Percentiles rank a stretch among this genome's conserved stretches.
Conservation (phyloP, 495 filamentous ascomycete species). For the Collariella sp. region DNA sequence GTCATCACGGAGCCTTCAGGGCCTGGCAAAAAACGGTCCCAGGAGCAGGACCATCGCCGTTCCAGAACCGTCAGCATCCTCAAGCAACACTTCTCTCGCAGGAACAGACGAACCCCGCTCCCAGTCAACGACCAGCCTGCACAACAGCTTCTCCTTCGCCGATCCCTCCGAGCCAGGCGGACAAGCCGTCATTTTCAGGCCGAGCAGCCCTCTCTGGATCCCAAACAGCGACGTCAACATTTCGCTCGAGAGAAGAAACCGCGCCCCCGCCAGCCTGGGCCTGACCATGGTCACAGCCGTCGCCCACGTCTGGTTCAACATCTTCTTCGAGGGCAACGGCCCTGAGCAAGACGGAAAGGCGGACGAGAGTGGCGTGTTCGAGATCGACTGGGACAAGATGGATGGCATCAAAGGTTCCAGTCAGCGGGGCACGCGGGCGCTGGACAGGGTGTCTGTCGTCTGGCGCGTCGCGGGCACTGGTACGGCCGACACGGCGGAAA, state of each 20-base stretch:
- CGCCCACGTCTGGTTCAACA: slow-evolving; percentile 94
- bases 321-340: slow-evolving; percentile 79
- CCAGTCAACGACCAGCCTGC: slow-evolving; percentile 18
- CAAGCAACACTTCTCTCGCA: not conserved
- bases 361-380: slow-evolving; percentile 46
- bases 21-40: not conserved
- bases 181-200: slow-evolving; percentile 69
- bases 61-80: slow-evolving; percentile 5
- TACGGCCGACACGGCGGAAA: slow-evolving; percentile 20
- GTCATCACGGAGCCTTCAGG: slow-evolving; percentile 12
- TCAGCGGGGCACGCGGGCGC: slow-evolving; percentile 68
- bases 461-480: slow-evolving; percentile 46
- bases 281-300: slow-evolving; percentile 86
- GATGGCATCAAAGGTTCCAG: slow-evolving; percentile 67
- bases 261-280: slow-evolving; percentile 66
- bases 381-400: slow-evolving; percentile 53
- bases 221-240: slow-evolving; percentile 84
- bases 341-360: slow-evolving; percentile 48
- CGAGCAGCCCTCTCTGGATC: slow-evolving; percentile 50
- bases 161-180: slow-evolving; percentile 41
- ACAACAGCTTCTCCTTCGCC: slow-evolving; percentile 15
- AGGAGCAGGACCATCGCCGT: slow-evolving; percentile 26
- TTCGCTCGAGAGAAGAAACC: slow-evolving; percentile 62
- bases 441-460: slow-evolving; percentile 79
- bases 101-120: slow-evolving; percentile 10